Evolutionary conservation across 2,329 filamentous ascomycete genomes (phyloP).

Genomic region (Colletotrichum lindemuthianum): DNA sequence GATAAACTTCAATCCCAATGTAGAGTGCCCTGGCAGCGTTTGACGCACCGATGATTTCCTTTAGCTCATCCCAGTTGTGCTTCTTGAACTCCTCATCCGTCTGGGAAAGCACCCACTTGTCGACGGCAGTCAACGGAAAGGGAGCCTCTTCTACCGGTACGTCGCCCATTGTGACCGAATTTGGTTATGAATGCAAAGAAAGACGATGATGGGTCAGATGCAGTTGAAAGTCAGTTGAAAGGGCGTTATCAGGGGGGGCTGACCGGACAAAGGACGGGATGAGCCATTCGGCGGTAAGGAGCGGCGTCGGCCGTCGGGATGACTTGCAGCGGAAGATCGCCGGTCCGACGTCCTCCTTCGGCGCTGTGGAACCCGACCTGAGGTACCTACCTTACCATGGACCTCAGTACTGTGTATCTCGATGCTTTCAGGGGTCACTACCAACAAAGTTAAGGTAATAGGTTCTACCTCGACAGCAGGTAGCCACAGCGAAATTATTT

Average conservation of each 20-base stretch:
- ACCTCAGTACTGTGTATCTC: background rate
- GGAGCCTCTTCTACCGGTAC: slow-evolving; percentile 53
- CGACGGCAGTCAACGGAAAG: slow-evolving; percentile 69
- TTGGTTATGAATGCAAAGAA: background rate
- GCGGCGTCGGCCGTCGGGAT: slow-evolving; percentile 1
- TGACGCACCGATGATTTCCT: slow-evolving; percentile 68
- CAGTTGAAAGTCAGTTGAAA: background rate
- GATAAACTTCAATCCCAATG: slow-evolving; percentile 5
- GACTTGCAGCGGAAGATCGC: slow-evolving; percentile 32
- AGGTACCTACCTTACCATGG: background rate
- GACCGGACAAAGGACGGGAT: background rate
- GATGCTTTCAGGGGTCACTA: background rate
- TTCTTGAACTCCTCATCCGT: slow-evolving; percentile 77
- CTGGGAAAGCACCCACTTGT: slow-evolving; percentile 67
- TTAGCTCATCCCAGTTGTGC: slow-evolving; percentile 80
- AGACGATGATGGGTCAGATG: too few relatives aligned
- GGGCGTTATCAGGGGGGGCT: background rate
- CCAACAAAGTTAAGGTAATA: background rate
- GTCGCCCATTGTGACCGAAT: slow-evolving; percentile 51
- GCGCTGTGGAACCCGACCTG: background rate
- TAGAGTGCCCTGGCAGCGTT: background rate
- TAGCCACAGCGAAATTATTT: too few relatives aligned
- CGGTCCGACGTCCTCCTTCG: slow-evolving; percentile 20
- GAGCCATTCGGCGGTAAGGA: slow-evolving; percentile 13
- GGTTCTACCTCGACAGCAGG: too few relatives aligned